Base-by-base conservation (phyloP, 306 rosid species). In the Fagus sylvatica region DNA sequence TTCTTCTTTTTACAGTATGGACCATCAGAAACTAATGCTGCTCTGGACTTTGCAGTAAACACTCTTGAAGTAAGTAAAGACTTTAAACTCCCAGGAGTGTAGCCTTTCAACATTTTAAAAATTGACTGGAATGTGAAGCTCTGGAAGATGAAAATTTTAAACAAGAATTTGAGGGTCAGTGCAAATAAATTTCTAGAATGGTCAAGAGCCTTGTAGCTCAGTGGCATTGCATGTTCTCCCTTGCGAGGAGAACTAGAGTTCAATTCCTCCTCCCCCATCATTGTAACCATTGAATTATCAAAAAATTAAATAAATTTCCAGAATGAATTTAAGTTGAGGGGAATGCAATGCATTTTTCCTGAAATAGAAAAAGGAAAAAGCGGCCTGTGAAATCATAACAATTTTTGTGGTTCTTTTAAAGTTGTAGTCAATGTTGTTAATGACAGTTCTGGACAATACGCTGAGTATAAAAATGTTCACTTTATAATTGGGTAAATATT, bases 1-100 rank as follows among this genome's bases (percentile, higher is more conserved):
- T 51, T 53, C 32, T 39, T 74, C 77, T 17, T 76, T 71, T 59
- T 78, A 53, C 85, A 92, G 97, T 86, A 86, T 79, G 98, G 98
- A 74, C 90, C 92, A 72, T 84, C 97, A 37, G 98, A 95, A 81
- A 90, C 93, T 78, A 92, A 90, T 82, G 98, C 98, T 72, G 98
- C 98, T 62, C 95, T 95, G 43, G 83, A 95, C 76, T 95, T 95
- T 71, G 97, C 98, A 30, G 98, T 92, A 53, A 91, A 84, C 75
- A 92, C 86, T 77, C 92, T 95, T 9, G 34, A 89, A 76, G 98
- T 88, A 78, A 2, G 67, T 67, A 53, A 48, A 61, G 77, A 53
- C 13, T 32, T 48, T 57, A 56, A 39, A 61, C 39, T 46, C 69
- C 51, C 51, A n/a, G 41, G 28, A 33, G 15, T 46, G 51, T 46